Percentiles rank a stretch among this genome's conserved stretches.
These are phyloP conservation scores for Metroxylon sagu DNA, from an alignment of 176 grass and related monocot genomes.

Conservation along the genomic window DNA sequence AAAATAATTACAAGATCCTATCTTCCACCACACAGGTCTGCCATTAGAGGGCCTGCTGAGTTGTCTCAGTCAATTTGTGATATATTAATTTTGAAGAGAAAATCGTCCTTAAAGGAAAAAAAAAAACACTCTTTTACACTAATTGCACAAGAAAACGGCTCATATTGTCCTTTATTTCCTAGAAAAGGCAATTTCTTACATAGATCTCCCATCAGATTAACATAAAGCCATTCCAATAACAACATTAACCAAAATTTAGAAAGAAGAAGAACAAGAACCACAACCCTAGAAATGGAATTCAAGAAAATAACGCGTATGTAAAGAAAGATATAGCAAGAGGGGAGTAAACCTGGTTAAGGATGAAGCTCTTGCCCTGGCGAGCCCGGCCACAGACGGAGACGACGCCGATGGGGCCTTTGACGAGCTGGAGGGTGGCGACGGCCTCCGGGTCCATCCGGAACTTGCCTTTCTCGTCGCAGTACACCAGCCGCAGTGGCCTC, in stretches of 20 bases:
- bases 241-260: neutral
- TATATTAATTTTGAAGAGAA: too few species aligned
- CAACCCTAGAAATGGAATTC: neutral
- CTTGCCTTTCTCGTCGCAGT: conserved; percentile 55
- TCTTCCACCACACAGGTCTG: too few species aligned
- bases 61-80: too few species aligned
- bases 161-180: too few species aligned
- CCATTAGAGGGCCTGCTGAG: too few species aligned
- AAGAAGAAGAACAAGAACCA: neutral
- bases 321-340: neutral
- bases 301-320: neutral
- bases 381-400: conserved; percentile 71
- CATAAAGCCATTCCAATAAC: too few species aligned
- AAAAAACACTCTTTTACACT: too few species aligned
- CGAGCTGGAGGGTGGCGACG: conserved; percentile 49
- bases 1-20: too few species aligned
- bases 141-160: too few species aligned
- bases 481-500: conserved; percentile 55
- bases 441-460: conserved; percentile 78
- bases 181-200: too few species aligned
- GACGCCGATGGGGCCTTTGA: conserved; percentile 64
- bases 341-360: conserved; percentile 52
- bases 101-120: too few species aligned
- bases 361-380: conserved; percentile 79
- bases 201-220: too few species aligned